Base-by-base conservation (phyloP, 2,329 filamentous ascomycete species). In the Xylariales sp. region DNA sequence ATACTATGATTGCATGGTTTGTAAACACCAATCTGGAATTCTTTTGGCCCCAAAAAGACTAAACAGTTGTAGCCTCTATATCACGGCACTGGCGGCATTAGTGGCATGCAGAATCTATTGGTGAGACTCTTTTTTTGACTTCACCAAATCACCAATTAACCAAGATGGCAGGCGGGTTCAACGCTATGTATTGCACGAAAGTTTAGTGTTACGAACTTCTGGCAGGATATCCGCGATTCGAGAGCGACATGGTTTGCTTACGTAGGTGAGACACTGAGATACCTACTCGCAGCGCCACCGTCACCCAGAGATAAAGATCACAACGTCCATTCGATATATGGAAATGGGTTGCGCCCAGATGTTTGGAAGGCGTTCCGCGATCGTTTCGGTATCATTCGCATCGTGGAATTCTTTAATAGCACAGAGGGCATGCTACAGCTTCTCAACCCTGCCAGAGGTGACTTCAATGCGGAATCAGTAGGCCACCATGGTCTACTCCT, bases 341-440 rank as follows among this genome's bases (percentile, higher is more conserved):
- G 81, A 40, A 85, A 85, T 51, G 81, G 81, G 2, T 66, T 85
- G 49, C 70, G 81, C 2, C 81, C 81, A 0, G 83, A 87, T 49
- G 77, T 86, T 1, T 87, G 82, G 82, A 59, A 68, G 20, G 66
- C 70, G 16, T 86, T 86, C 57, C 63, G 73, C 28, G 73, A 82
- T 33, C 70, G 81, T 11, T 85, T 84, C 53, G 73, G 72, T 36
- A 73, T 85, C 46, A 60, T 69, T 11, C 70, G 74, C 19, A 76
- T 90, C 2, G 67, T 66, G 43, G 85, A 90, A 57, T 88, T 90
- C 62, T 90, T 88, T 69, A 85, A 83, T 56, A 85, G 81, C 41
- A 86, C 82, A 2, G 85, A 90, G 59, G 83, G 84, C 20, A 70
- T 87, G 34, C 73, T 89, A 49, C 58, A 60, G 0, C 62, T 88